Base-by-base conservation (phyloP, 805 yeast genomes). In the Alloascoidea hylecoeti region DNA sequence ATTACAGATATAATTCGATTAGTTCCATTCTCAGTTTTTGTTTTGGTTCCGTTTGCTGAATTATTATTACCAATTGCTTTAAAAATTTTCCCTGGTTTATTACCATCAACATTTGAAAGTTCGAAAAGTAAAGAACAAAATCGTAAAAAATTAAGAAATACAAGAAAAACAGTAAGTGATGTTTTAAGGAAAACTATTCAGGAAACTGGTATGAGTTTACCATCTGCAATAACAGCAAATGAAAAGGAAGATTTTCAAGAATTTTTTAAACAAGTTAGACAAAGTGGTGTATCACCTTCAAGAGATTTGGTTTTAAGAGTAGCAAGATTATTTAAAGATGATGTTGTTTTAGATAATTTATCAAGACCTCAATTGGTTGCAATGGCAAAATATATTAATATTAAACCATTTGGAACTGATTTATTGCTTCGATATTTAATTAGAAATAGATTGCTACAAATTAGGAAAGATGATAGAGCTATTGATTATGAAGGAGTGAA, bases 401-500 rank as follows among this genome's bases (percentile, higher is more conserved):
- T 81, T 40, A 73, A 78, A 44, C 9, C 30, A n/a, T 80, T 77
- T 48, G 94, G 94, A 19, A 75, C 83, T 19, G 88, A 81, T 54
- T 72, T 67, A 48, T 72, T 81, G 52, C 62, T 81, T 44, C 71
- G 92, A 53, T 79, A 80, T 52, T 80, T 81, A 57, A 80, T 81
- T 49, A 75, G 94, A 66, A 79, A 75, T 56, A 71, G 77, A 49
- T 63, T 81, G 60, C 66, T 80, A 51, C 70, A 69, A 41, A 80
- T 79, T 50, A 80, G 77, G 51, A 70, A 73, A 47, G 94, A 81
- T 56, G 94, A 81, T 55, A 74, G 69, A 50, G 71, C 75, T 37
- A 78, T 81, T 44, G 83, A 75, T 47, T 81, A 80, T 53, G 94
- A 81, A 60, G 88, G 88, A 38, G 81, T 78, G 36, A 75, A 70